A percentile compares a stretch with the other conserved stretches of the same genome.
phyloP scores from a whole-genome alignment of 371 early-diverging fungal species.

The Syncephalastrum contaminatum region DNA sequence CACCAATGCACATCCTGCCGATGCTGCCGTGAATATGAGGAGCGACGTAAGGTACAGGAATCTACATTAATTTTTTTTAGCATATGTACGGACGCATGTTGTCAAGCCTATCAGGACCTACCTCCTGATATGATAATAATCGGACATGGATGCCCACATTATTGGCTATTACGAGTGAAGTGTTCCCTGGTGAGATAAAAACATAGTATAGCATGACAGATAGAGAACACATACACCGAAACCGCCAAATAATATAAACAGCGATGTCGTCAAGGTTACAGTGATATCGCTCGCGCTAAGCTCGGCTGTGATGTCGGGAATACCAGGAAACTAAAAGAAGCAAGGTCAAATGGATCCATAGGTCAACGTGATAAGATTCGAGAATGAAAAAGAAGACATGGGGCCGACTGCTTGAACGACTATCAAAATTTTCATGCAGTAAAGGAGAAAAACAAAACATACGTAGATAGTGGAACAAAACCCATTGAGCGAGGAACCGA shows the following conservation, averaged over 20 bases:
- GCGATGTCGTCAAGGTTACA: constrained; percentile 48
- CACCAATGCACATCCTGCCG: constrained; percentile 60
- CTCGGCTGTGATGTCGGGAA: constrained; percentile 41
- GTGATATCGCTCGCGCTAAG: constrained; percentile 35
- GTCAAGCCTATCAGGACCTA: constrained; percentile 4
- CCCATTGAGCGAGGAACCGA: constrained; percentile 35
- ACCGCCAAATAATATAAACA: constrained; percentile 54
- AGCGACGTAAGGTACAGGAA: constrained; percentile 56
- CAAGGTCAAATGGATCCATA: too few relatives aligned
- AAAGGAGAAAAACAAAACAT: constrained; percentile 1
- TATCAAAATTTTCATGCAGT: too few relatives aligned
- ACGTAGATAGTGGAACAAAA: constrained; percentile 42
- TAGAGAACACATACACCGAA: constrained; percentile 28
- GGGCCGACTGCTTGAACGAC: too few relatives aligned
- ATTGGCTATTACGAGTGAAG: constrained; percentile 28
- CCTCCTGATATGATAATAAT: constrained; percentile 52
- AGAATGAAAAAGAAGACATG: neutral
- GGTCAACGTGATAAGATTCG: too few relatives aligned
- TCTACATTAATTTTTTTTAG: constrained; percentile 16
- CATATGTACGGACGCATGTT: neutral
- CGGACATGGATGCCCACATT: constrained; percentile 64
- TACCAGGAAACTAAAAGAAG: constrained; percentile 27
- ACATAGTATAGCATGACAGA: neutral
- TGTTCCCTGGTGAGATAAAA: neutral
- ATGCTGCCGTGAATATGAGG: constrained; percentile 52